A percentile compares a stretch with the other conserved stretches of the same genome.
phyloP scores from a whole-genome alignment of 495 filamentous ascomycete genomes.

The Aspergillus affinis region DNA sequence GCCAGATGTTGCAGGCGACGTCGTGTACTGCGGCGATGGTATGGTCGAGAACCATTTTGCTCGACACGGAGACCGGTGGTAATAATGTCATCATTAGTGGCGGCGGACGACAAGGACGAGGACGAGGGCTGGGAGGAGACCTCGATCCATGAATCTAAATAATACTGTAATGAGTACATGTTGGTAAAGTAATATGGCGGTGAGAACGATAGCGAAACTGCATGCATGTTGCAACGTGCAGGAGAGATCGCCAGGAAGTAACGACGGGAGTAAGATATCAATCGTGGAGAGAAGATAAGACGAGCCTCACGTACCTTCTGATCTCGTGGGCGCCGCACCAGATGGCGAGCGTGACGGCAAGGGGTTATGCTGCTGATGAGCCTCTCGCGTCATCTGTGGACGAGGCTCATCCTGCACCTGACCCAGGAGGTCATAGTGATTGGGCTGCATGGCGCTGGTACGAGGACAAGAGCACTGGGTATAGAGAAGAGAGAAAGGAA shows the following conservation, averaged over 20 bases:
- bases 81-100: constrained; percentile 79
- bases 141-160: constrained; percentile 94
- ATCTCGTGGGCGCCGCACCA: constrained; percentile 42
- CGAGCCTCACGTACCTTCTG: constrained; percentile 42
- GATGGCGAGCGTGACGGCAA: constrained; percentile 38
- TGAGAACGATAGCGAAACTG: constrained; percentile 1
- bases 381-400: constrained; percentile 43
- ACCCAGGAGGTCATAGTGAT: constrained; percentile 46
- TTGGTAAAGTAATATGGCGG: constrained; percentile 17
- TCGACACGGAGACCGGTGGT: constrained; percentile 80
- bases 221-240: constrained; percentile 24
- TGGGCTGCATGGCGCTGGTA: constrained; percentile 39
- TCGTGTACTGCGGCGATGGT: constrained; percentile 51
- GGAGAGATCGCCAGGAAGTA: constrained; percentile 13
- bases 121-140: constrained; percentile 90
- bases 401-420: constrained; percentile 43
- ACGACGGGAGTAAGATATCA: constrained; percentile 19
- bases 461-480: not conserved
- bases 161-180: constrained; percentile 56
- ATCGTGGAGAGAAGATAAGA: constrained; percentile 19
- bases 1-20: constrained; percentile 52
- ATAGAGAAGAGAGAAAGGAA: constrained; percentile 26
- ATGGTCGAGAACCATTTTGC: constrained; percentile 37
- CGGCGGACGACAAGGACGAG: constrained; percentile 77
- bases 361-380: constrained; percentile 29